Conservation (phyloP, 2,329 filamentous ascomycete species). For the Fusarium liriodendri region DNA sequence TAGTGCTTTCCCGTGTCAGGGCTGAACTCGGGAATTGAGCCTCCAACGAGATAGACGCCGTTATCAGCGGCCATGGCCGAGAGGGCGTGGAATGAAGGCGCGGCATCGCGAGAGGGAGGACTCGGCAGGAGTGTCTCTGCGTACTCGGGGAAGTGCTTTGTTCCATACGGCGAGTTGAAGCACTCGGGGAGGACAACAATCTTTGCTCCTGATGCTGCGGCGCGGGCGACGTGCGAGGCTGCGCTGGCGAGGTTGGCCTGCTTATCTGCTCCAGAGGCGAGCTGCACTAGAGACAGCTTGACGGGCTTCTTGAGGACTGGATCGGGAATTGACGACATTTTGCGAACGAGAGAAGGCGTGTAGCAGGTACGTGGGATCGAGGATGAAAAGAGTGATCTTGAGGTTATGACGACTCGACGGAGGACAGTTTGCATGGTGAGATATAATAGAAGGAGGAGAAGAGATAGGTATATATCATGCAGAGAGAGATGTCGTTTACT, state of each 20-base stretch:
- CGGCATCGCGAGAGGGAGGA: slow-evolving; percentile 75
- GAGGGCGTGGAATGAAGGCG: slow-evolving; percentile 88
- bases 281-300: slow-evolving; percentile 84
- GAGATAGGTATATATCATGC: neutral
- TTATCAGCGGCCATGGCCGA: slow-evolving; percentile 83
- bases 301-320: slow-evolving; percentile 77
- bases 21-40: slow-evolving; percentile 89
- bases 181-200: slow-evolving; percentile 96
- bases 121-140: slow-evolving; percentile 87
- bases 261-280: slow-evolving; percentile 87
- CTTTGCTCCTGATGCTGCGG: slow-evolving; percentile 79
- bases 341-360: slow-evolving; percentile 44
- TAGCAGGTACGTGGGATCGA: slow-evolving; percentile 4
- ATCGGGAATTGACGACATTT: slow-evolving; percentile 49
- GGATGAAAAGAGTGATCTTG: slow-evolving; percentile 18
- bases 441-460: neutral
- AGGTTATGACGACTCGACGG: slow-evolving; percentile 13
- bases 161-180: slow-evolving; percentile 98
- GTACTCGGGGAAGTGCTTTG: slow-evolving; percentile 88
- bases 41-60: slow-evolving; percentile 84
- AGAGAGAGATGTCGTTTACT: slow-evolving; percentile 17
- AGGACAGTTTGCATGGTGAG: slow-evolving; percentile 36
- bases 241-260: slow-evolving; percentile 84
- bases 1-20: slow-evolving; percentile 73
- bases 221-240: slow-evolving; percentile 83